Base-by-base conservation (phyloP, 805 yeast genomes). In the Yamadazyma endophytica region DNA sequence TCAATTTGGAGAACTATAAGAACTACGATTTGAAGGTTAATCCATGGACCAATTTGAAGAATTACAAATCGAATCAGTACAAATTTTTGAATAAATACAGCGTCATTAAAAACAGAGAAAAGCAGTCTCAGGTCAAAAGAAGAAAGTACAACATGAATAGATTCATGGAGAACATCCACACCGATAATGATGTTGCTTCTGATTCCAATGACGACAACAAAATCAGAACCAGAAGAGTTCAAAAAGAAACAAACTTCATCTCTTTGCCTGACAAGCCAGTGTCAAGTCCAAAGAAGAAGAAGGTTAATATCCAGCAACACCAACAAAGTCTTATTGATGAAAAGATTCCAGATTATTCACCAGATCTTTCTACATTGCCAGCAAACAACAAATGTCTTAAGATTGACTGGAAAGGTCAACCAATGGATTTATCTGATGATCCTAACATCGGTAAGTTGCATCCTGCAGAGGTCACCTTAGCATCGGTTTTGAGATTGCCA, bases 381-480 rank as follows among this genome's bases (percentile, higher is more conserved):
- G 55, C 52, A 28, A 79, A 77, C 48, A 63, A 72, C 35, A 79
- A 82, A 61, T 78, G 86, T 43, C 68, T 89, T 46, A 82, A 82
- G 52, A 84, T 94, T 21, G 97, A 90, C 56, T 90, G 98, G 98
- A 90, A 89, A 63, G 98, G 97, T 8, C 95, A 88, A 47, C 95
- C 97, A 21, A 88, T 90, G 96, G 94, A 85, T 56, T 70, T 90
- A 35, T 68, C 81, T 12, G 49, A 58, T 19, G 97, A 92, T 58
- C 94, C 96, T 13, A 71, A 85, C 44, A 58, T 73, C 30, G 61
- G 62, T 28, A 72, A 79, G 46, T 69, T 92, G 43, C 97, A 90
- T 58, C 97, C 97, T 1, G 96, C 96, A 4, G 98, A 90, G 60
- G 72, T 82, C 11, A 69, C 73, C 24, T 68, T 90, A 39, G 97